Evolutionary conservation across 495 filamentous ascomycete genomes (phyloP).

Genomic region (Neurospora sp.): DNA sequence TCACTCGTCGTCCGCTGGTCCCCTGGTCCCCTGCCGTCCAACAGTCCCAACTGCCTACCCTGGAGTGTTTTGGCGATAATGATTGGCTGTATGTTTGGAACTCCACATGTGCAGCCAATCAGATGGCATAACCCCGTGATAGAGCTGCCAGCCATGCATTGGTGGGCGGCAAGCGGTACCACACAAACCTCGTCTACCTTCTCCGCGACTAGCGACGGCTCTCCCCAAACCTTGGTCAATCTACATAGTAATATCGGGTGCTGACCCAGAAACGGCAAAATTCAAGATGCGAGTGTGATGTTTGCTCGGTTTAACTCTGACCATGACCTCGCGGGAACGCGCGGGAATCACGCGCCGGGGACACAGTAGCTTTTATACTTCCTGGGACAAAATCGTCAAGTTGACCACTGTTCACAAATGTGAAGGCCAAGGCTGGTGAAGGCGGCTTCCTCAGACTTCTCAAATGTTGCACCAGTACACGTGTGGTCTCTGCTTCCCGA

Average conservation of each 20-base stretch:
- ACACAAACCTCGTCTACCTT: slow-evolving; percentile 4
- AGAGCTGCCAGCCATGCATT: slow-evolving; percentile 24
- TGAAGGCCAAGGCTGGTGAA: background rate
- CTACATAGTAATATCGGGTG: background rate
- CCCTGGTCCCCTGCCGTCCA: slow-evolving; percentile 7
- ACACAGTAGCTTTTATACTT: background rate
- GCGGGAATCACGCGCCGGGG: background rate
- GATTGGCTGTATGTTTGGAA: slow-evolving; percentile 4
- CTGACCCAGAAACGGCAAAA: background rate
- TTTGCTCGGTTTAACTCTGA: background rate
- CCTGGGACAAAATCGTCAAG: background rate
- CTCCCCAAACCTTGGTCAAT: background rate
- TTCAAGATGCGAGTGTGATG: background rate
- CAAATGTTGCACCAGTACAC: background rate
- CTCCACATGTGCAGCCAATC: slow-evolving; percentile 19
- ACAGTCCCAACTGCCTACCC: slow-evolving; percentile 13
- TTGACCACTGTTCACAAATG: background rate
- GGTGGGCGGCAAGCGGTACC: slow-evolving; percentile 26
- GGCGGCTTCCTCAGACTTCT: background rate
- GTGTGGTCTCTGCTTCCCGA: background rate
- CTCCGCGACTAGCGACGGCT: slow-evolving; percentile 1
- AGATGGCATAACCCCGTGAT: slow-evolving; percentile 18
- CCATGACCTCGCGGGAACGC: background rate
- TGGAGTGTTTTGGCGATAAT: background rate
- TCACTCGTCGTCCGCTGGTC: too few species aligned